Base-by-base conservation (phyloP, 1,139 yeast genomes). In the Waltiozyma sp. region DNA sequence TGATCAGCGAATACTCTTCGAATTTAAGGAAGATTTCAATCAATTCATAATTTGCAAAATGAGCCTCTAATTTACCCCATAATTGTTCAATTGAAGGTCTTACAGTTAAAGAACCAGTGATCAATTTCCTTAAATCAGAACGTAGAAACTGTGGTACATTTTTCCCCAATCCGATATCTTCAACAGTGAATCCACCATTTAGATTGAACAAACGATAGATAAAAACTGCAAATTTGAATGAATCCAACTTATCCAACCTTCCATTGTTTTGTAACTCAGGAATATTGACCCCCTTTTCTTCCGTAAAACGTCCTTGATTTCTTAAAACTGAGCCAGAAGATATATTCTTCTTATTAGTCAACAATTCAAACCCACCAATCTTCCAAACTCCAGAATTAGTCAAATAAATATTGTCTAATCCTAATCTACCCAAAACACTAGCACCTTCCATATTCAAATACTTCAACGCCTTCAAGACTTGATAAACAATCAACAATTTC, bases 321-420 rank as follows among this genome's bases (percentile, higher is more conserved):
- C 23, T 21, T 8, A 21, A 21, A 21, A 21, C 7, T 21, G 23
- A 21, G 23, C 23, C 23, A 21, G 4, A 5, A 8, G 23, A 21
- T 21, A 21, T 4, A 21, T 8, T 21, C 23, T 21, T 21, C 23
- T 8, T 21, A 21, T 21, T 21, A 21, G 23, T 21, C 23, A 83
- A 68, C 4, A 84, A 61, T 59, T 89, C 97, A 54, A 88, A 76
- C 1, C 96, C 96, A 50, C 85, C 84, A 23, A 89, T 59, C 46
- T 79, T 82, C 93, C 95, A 86, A 55, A 85, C 95, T 9, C 96
- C 95, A 37, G 68, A 58, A 19, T 69, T 72, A 44, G 74, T 82
- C 14, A 86, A 77, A 59, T 64, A 87, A 1, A 89, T 70, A 0
- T 85, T 73, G 37, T 26, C 31, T 26, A 65, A 53, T 48, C 74